phyloP scores from a whole-genome alignment of 768 basidiomycete species.

The Pulveroboletus ravenelii region DNA sequence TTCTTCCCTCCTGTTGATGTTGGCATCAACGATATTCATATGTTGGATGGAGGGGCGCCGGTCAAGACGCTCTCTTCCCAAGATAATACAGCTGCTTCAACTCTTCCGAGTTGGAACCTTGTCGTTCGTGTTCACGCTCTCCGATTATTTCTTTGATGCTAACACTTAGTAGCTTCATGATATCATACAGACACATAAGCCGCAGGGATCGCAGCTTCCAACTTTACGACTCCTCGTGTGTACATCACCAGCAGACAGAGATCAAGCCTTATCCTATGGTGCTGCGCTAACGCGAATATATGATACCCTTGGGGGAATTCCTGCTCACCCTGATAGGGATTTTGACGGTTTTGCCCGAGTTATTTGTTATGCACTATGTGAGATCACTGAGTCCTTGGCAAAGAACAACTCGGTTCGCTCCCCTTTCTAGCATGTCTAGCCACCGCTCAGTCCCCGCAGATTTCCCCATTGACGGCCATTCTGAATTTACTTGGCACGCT shows the following conservation, averaged over 20 bases:
- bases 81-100: slow-evolving; percentile 31
- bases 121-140: slow-evolving; percentile 41
- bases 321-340: slow-evolving; percentile 15
- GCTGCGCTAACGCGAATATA: slow-evolving; percentile 37
- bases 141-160: slow-evolving; percentile 1
- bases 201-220: slow-evolving; percentile 32
- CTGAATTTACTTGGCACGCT: slow-evolving; percentile 50
- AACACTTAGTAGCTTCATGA: slow-evolving; percentile 46
- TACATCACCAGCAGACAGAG: slow-evolving; percentile 25
- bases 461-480: slow-evolving; percentile 43
- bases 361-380: slow-evolving; percentile 36
- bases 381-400: slow-evolving; percentile 38
- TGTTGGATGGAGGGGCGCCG: slow-evolving; percentile 26
- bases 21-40: slow-evolving; percentile 34
- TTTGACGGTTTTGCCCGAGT: slow-evolving; percentile 17
- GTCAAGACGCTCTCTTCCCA: slow-evolving; percentile 19
- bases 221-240: slow-evolving; percentile 55
- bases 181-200: slow-evolving; percentile 55
- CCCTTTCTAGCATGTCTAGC: not conserved
- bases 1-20: slow-evolving; percentile 11
- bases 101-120: slow-evolving; percentile 47
- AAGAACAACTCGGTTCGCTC: slow-evolving; percentile 39
- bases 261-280: slow-evolving; percentile 35
- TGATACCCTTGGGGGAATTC: slow-evolving; percentile 25
- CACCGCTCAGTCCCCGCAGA: slow-evolving; percentile 31